Percentiles rank a stretch among this genome's conserved stretches.
Evolutionary conservation across 495 filamentous ascomycete species (phyloP).

Genomic region (Stereocaulon alpinum): DNA sequence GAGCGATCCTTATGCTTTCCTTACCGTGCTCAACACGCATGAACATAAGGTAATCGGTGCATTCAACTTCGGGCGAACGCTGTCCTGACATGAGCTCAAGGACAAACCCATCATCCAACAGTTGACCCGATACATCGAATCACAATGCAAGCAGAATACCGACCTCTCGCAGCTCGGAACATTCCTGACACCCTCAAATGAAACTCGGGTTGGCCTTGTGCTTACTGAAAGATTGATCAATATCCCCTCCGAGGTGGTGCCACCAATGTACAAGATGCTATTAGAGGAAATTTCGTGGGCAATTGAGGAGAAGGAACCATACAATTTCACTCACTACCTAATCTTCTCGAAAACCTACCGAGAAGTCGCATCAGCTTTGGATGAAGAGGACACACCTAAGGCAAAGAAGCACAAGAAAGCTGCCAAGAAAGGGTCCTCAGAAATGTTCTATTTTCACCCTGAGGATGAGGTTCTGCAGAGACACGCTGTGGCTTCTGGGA

Average conservation of each 20-base stretch:
- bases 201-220: slow-evolving; percentile 65
- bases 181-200: slow-evolving; percentile 43
- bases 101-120: slow-evolving; percentile 59
- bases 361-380: slow-evolving; percentile 73
- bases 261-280: slow-evolving; percentile 95
- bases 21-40: slow-evolving; percentile 76
- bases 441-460: slow-evolving; percentile 82
- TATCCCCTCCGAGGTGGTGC: slow-evolving; percentile 81
- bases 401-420: slow-evolving; percentile 56
- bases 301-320: slow-evolving; percentile 82
- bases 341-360: slow-evolving; percentile 82
- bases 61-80: background rate
- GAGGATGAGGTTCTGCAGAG: slow-evolving; percentile 86
- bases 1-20: slow-evolving; percentile 87
- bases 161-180: slow-evolving; percentile 42
- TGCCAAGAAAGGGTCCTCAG: slow-evolving; percentile 28
- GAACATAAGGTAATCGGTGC: slow-evolving; percentile 51
- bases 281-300: slow-evolving; percentile 87
- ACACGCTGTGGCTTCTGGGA: slow-evolving; percentile 53
- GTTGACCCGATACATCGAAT: slow-evolving; percentile 58
- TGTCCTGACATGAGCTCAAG: slow-evolving; percentile 27
- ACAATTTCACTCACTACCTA: slow-evolving; percentile 86
- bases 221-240: slow-evolving; percentile 90
- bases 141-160: slow-evolving; percentile 45
- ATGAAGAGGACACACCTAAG: slow-evolving; percentile 55